Conservation (phyloP, 2,329 filamentous ascomycete species). For the Ustulina deusta region DNA sequence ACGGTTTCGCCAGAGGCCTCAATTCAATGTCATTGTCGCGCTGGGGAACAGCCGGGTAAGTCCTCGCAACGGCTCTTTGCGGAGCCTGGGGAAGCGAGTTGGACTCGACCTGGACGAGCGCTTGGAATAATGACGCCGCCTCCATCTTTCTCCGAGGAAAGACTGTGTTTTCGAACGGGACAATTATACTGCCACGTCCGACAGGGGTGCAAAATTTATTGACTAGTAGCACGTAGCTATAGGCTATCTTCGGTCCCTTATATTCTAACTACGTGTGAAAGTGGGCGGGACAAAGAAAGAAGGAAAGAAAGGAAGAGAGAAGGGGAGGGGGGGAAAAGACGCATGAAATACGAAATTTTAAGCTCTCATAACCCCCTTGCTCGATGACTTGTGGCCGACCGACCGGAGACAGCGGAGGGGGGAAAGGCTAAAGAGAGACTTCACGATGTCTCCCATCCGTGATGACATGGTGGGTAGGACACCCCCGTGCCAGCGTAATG, state of each 20-base stretch:
- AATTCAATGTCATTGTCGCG: constrained; percentile 44
- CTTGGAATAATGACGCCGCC: constrained; percentile 41
- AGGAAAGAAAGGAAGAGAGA: neutral
- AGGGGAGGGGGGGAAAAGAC: neutral
- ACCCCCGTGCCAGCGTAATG: constrained; percentile 10
- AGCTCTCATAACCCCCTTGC: constrained; percentile 4
- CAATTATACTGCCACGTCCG: constrained; percentile 6
- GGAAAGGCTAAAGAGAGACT: constrained; percentile 2
- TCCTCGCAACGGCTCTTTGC: constrained; percentile 54
- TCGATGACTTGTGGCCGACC: constrained; percentile 11
- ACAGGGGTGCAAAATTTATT: constrained; percentile 17
- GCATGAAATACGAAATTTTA: constrained; percentile 14
- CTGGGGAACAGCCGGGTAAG: constrained; percentile 55
- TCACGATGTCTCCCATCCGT: constrained; percentile 27
- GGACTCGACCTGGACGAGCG: constrained; percentile 48
- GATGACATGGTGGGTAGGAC: constrained; percentile 3
- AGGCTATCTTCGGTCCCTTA: constrained; percentile 1
- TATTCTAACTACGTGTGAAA: constrained; percentile 17
- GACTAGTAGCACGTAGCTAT: constrained; percentile 21
- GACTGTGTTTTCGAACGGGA: neutral
- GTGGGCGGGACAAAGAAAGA: neutral
- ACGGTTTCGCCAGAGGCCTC: constrained; percentile 28
- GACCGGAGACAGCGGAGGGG: constrained; percentile 14
- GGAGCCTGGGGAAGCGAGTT: constrained; percentile 51
- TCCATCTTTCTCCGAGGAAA: constrained; percentile 28